Conservation (phyloP, 2,329 filamentous ascomycete genomes). For the Bipolaris gigantea region DNA sequence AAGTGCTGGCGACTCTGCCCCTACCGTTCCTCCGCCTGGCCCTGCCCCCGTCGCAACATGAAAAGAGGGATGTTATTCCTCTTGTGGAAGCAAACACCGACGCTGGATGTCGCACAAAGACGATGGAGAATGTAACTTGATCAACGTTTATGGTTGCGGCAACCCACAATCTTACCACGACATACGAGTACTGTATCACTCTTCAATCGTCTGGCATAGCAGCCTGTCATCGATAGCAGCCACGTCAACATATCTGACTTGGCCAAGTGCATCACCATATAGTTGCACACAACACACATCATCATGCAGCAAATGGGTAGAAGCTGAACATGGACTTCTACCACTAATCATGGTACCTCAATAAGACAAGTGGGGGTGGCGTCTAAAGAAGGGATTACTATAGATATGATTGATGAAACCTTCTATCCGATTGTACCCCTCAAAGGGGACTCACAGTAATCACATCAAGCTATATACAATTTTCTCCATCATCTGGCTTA, state of each 20-base stretch:
- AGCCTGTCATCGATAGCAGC: not conserved
- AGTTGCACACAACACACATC: not conserved
- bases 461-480: not conserved
- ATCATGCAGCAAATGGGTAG: not conserved
- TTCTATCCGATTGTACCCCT: too few species aligned
- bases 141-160: not conserved
- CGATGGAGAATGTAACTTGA: not conserved
- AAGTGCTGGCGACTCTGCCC: slow-evolving; percentile 9
- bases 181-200: not conserved
- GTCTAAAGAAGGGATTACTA: not conserved
- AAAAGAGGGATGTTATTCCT: not conserved
- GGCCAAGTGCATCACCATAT: not conserved
- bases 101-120: not conserved
- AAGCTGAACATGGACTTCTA: not conserved
- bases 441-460: too few species aligned
- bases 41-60: slow-evolving; percentile 13
- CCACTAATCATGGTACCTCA: not conserved
- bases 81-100: not conserved
- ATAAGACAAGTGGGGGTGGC: not conserved
- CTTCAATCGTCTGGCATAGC: not conserved
- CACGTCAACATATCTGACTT: not conserved
- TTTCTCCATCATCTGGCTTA: too few species aligned
- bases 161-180: not conserved
- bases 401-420: not conserved
- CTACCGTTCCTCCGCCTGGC: slow-evolving; percentile 11